Evolutionary conservation across 371 early-diverging fungal genomes (phyloP).

Genomic region (Mucor saturninus): DNA sequence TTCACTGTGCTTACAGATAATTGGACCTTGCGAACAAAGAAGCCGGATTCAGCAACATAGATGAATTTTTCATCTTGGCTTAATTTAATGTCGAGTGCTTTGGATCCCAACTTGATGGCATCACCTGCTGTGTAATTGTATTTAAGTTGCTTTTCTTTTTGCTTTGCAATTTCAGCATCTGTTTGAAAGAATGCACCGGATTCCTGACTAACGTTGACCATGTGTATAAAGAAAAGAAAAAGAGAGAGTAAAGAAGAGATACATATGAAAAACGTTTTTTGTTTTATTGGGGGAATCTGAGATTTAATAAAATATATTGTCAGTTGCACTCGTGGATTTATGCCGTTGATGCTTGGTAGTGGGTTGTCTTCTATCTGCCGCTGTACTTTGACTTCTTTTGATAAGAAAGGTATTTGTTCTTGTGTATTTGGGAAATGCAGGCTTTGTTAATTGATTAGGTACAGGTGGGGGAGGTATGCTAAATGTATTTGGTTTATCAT

Average conservation of each 20-base stretch:
- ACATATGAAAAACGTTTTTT: conserved; percentile 1
- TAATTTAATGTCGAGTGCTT: conserved; percentile 59
- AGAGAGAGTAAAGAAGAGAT: not conserved
- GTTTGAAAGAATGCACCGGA: conserved; percentile 80
- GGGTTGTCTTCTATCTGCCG: conserved; percentile 4
- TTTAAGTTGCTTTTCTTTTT: conserved; percentile 63
- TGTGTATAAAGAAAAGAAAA: conserved; percentile 10
- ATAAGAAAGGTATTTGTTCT: conserved; percentile 27
- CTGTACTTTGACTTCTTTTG: conserved; percentile 37
- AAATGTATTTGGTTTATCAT: conserved; percentile 37
- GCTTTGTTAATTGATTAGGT: conserved; percentile 48
- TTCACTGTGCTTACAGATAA: conserved; percentile 43
- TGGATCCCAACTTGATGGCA: conserved; percentile 65
- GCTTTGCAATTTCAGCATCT: conserved; percentile 69
- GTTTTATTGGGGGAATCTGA: conserved; percentile 1
- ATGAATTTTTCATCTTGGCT: conserved; percentile 40
- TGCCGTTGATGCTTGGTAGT: conserved; percentile 21
- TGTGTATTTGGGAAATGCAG: conserved; percentile 45
- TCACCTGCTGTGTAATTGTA: conserved; percentile 67
- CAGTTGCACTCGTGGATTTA: conserved; percentile 13
- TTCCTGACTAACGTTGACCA: conserved; percentile 61
- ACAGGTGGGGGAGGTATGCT: conserved; percentile 47
- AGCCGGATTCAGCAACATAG: conserved; percentile 68
- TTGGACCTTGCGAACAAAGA: conserved; percentile 59
- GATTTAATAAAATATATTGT: conserved; percentile 17